Evolutionary conservation across 2,329 filamentous ascomycete genomes (phyloP), one percentile per base, ranked within the genome.

Genomic region (Periconia sp.): DNA sequence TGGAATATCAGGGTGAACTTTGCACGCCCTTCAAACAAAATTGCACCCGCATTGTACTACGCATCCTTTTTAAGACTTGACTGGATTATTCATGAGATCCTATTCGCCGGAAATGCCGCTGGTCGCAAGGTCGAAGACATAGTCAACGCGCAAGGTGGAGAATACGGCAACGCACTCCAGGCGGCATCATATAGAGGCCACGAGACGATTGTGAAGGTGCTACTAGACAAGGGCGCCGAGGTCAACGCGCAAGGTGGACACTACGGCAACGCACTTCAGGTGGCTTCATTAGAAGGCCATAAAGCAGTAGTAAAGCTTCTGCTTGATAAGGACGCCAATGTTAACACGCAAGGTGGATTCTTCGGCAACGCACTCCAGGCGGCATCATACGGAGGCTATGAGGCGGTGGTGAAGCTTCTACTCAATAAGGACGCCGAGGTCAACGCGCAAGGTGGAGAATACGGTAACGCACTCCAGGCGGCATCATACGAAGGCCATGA

Each of bases 281-380:
- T 13, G 7, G 28, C 28, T 31, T 31, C 15, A 24, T 16, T 4
- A 11, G 10, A 17, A 19, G 19, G 10, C n/a, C 4, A 22, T 17
- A 15, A 17, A 13, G 32, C 8, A 11, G 13, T 28, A 34, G 28
- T 4, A 31, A 11, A 38, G 23, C 10, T 15, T 11, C 13, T 68
- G 44, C 28, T 31, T 8, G 15, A 31, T 8, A 38, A 28, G 65
- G 67, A 66, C 28, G 28, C 28, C 13, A 15, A 31, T 7, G 15
- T 15, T 16, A 31, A 31, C 15, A n/a, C 28, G 7, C 7, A 31
- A 13, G 13, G 13, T 31, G 28, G 13, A 31, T 15, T 9, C 28
- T 15, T 9, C 28, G 28, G 13, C 28, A 31, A 15, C 15, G 28
- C 28, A 7, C 28, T 31, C 15, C 13, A 31, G 8, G 28, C 28